Percentiles rank a stretch among this genome's conserved stretches.
Conservation (phyloP, 768 basidiomycete species). For the Rhizopogon rudus region DNA sequence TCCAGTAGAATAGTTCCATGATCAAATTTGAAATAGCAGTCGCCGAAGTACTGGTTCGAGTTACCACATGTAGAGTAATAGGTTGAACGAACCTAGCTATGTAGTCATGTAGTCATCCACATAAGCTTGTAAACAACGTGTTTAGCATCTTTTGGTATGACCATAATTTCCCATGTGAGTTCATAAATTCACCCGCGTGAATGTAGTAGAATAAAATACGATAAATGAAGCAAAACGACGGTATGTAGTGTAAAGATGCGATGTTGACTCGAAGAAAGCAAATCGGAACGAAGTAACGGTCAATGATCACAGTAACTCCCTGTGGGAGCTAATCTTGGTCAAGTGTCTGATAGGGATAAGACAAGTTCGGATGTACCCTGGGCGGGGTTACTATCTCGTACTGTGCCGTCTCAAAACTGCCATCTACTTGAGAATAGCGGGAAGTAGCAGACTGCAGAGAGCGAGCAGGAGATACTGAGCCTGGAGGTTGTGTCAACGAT, state of each 20-base stretch:
- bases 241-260: background rate
- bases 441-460: slow-evolving; percentile 19
- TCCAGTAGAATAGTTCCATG: too few species aligned
- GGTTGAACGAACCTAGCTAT: too few species aligned
- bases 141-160: too few species aligned
- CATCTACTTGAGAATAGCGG: slow-evolving; percentile 24
- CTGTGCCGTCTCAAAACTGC: slow-evolving; percentile 59
- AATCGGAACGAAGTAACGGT: background rate
- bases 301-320: background rate
- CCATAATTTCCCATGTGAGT: background rate
- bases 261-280: background rate
- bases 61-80: too few species aligned
- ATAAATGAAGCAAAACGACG: background rate
- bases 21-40: too few species aligned
- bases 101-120: too few species aligned
- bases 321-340: slow-evolving; percentile 32
- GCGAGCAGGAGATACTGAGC: slow-evolving; percentile 24
- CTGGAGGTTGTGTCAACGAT: slow-evolving; percentile 13
- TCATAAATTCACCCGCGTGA: background rate
- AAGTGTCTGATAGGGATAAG: slow-evolving; percentile 54
- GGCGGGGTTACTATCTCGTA: slow-evolving; percentile 59
- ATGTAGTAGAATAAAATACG: background rate
- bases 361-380: slow-evolving; percentile 38
- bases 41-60: too few species aligned
- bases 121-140: background rate